These are phyloP conservation scores for Thielaviopsis punctulata DNA, from an alignment of 2,329 filamentous ascomycete species.

Conservation along the genomic window DNA sequence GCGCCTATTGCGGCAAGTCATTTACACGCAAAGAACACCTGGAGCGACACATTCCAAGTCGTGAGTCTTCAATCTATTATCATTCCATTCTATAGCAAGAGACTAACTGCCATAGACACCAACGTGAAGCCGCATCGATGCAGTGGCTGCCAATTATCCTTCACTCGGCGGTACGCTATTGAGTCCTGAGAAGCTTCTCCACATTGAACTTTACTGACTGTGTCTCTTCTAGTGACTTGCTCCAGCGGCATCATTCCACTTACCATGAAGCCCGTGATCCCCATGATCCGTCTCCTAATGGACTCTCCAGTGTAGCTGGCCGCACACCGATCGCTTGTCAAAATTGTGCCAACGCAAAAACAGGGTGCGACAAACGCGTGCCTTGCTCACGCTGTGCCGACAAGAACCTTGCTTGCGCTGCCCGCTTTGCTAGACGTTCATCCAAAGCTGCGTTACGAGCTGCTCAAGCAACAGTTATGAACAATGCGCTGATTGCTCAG, in stretches of 20 bases:
- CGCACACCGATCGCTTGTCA: constrained; percentile 24
- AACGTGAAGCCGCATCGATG: constrained; percentile 37
- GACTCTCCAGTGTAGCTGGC: constrained; percentile 25
- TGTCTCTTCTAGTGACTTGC: constrained; percentile 25
- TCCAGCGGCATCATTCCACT: constrained; percentile 32
- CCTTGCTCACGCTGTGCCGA: constrained; percentile 23
- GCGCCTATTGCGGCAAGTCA: constrained; percentile 35
- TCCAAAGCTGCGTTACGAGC: constrained; percentile 29
- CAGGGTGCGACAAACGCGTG: constrained; percentile 23
- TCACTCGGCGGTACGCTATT: constrained; percentile 27
- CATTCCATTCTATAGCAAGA: neutral
- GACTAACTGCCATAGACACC: constrained; percentile 25
- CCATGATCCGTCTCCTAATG: constrained; percentile 26
- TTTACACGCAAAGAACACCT: constrained; percentile 40
- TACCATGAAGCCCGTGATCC: constrained; percentile 33
- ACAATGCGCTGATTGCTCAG: constrained; percentile 1
- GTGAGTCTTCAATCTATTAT: constrained; percentile 26
- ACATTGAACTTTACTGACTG: neutral
- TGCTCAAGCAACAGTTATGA: constrained; percentile 20
- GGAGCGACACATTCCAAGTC: constrained; percentile 35
- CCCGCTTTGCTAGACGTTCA: constrained; percentile 32
- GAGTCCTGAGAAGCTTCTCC: neutral
- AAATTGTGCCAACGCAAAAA: constrained; percentile 23
- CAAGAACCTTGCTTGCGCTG: constrained; percentile 22
- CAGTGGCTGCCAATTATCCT: constrained; percentile 30